Evolutionary conservation across 208 protist species (phyloP), one percentile per base, ranked within the genome.

Genomic region (Angomonas desouzai): DNA sequence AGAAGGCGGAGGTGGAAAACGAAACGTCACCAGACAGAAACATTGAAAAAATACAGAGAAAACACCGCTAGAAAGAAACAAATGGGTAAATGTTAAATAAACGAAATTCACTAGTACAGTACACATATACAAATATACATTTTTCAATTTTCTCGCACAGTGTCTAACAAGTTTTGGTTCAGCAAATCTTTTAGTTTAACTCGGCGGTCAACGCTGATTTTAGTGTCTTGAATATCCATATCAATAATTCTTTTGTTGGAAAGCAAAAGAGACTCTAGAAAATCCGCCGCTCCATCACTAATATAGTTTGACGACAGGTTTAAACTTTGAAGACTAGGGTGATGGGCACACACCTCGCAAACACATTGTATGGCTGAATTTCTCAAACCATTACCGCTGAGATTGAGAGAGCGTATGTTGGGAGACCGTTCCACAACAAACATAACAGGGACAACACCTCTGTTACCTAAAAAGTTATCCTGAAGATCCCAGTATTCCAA

Each of bases 231-330:
- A 51, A 97, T 82, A 0, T 61, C 79, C 4, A 97, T 55, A 11
- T 80, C 79, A 40, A 75, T 72, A 20, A 97, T 80, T 27, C 74
- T 73, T 6, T 40, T 68, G 58, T 95, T 92, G 0, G 70, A 68
- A 23, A 69, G 51, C 9, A 96, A 70, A 4, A 96, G 74, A 28
- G 34, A 53, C 10, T 80, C 65, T 0, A 97, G 75, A 0, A 64
- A 61, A 11, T 79, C 66, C 1, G 76, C 90, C n/a, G 87, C 92
- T 22, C 87, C 89, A 20, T 90, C 80, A 56, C 89, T 96, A 51
- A 97, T 94, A 57, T 83, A 95, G 71, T 97, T 97, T 56, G 89
- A 83, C 0, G 87, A 94, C 0, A 97, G 36, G 48, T 97, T 81
- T 43, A 97, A 82, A 49, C 73, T 75, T 49, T 72, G 64, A 0